Percentiles rank a stretch among this genome's conserved stretches.
phyloP scores from a whole-genome alignment of 306 rosid genomes.

The Trifolium fragiferum region DNA sequence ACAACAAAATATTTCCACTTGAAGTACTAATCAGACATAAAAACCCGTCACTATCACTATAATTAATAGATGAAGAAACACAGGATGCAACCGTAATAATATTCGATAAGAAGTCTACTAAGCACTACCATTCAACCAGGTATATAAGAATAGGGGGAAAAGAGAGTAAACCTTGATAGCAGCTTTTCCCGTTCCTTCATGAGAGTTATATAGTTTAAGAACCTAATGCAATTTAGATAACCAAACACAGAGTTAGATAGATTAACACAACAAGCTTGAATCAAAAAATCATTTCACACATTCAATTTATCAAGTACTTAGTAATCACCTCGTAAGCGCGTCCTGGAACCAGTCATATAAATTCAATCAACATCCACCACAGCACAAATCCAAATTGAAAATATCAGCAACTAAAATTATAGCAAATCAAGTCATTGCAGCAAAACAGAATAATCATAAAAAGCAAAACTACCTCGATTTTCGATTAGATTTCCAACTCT shows the following conservation, averaged over 20 bases:
- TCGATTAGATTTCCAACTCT: conserved; percentile 72
- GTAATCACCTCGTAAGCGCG: conserved; percentile 71
- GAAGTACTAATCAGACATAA: conserved; percentile 13
- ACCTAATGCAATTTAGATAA: conserved; percentile 54
- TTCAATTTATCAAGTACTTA: background rate
- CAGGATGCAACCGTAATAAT: background rate
- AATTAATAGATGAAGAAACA: conserved; percentile 1
- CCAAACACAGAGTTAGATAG: conserved; percentile 15
- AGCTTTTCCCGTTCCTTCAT: conserved; percentile 84
- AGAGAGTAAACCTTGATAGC: conserved; percentile 68
- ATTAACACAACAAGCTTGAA: conserved; percentile 22
- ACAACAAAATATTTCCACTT: conserved; percentile 6
- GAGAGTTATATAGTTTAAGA: conserved; percentile 70
- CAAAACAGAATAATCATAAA: background rate
- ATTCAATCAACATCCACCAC: conserved; percentile 37
- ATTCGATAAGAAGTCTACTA: background rate
- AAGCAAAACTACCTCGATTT: conserved; percentile 61
- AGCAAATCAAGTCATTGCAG: conserved; percentile 12
- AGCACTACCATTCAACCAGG: conserved; percentile 12
- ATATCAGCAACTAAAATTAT: conserved; percentile 36
- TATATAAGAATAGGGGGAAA: background rate
- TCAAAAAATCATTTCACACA: conserved; percentile 3
- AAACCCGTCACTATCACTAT: background rate
- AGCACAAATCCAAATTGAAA: conserved; percentile 28
- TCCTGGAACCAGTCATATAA: conserved; percentile 53